These are phyloP conservation scores for Tuber melanosporum DNA, from an alignment of 495 filamentous ascomycete genomes.

Conservation along the genomic window DNA sequence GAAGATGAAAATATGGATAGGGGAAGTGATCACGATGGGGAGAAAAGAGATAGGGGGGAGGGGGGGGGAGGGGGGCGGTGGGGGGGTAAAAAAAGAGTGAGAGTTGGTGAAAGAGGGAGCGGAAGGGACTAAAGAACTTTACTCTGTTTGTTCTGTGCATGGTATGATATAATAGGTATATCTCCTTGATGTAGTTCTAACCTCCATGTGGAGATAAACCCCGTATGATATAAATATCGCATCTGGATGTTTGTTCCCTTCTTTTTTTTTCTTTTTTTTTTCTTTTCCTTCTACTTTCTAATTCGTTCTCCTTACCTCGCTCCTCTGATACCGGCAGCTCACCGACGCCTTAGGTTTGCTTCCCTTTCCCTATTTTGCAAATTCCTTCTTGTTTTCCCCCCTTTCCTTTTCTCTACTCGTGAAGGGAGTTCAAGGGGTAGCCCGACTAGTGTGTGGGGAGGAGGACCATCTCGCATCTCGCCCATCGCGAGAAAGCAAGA, in stretches of 20 bases:
- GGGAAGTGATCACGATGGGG: neutral
- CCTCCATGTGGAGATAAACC: neutral
- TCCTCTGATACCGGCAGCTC: neutral
- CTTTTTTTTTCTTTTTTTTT: neutral
- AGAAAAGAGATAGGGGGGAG: conserved; percentile 7
- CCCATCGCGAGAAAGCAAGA: neutral
- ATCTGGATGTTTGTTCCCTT: neutral
- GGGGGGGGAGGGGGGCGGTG: neutral
- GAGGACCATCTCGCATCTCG: neutral
- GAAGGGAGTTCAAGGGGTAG: neutral
- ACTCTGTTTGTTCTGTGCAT: neutral
- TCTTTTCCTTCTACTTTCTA: neutral
- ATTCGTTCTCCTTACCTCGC: neutral
- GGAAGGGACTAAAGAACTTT: neutral
- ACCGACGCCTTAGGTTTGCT: neutral
- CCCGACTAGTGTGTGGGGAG: neutral
- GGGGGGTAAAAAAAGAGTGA: neutral
- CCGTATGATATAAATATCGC: neutral
- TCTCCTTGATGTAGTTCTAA: neutral
- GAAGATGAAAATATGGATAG: neutral
- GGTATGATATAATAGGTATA: neutral
- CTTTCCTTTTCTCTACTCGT: neutral
- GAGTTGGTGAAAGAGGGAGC: neutral
- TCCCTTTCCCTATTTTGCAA: neutral
- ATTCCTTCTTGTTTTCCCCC: neutral